Evolutionary conservation across 2,329 filamentous ascomycete genomes (phyloP).

Genomic region (Tolypocladium album): DNA sequence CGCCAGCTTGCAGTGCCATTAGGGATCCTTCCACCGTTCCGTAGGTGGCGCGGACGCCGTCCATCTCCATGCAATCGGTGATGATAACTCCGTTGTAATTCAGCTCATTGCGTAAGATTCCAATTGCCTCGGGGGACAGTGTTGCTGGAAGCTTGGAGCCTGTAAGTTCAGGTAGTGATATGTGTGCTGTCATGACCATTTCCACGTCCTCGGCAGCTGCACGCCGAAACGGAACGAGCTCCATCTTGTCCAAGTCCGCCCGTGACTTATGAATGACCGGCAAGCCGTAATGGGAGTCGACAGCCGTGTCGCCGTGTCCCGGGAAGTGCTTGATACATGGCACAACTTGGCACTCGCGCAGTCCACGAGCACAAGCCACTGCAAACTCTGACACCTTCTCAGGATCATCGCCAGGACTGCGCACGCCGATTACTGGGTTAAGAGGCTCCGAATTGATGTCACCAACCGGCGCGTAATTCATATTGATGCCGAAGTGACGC

Average conservation of each 20-base stretch:
- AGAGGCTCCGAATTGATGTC: slow-evolving; percentile 15
- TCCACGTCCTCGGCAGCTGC: slow-evolving; percentile 11
- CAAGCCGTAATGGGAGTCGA: slow-evolving; percentile 15
- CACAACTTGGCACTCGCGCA: slow-evolving; percentile 8
- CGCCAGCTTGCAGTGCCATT: slow-evolving; percentile 13
- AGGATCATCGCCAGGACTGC: slow-evolving; percentile 14
- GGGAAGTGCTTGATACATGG: slow-evolving; percentile 17
- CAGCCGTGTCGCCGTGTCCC: slow-evolving; percentile 14
- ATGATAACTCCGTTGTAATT: slow-evolving; percentile 12
- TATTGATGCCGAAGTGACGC: slow-evolving; percentile 15
- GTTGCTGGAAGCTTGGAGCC: slow-evolving; percentile 11
- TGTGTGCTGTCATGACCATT: slow-evolving; percentile 18
- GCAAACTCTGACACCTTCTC: slow-evolving; percentile 9
- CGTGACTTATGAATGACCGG: slow-evolving; percentile 13
- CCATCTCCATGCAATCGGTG: slow-evolving; percentile 17
- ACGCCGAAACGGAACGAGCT: slow-evolving; percentile 11
- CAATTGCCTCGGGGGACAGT: slow-evolving; percentile 11
- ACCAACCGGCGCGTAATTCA: slow-evolving; percentile 16
- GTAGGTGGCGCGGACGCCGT: slow-evolving; percentile 12
- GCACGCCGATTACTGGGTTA: slow-evolving; percentile 15
- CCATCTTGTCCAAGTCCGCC: slow-evolving; percentile 8
- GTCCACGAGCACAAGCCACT: slow-evolving; percentile 9
- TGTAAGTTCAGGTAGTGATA: slow-evolving; percentile 11
- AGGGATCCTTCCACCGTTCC: slow-evolving; percentile 13
- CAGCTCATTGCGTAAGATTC: slow-evolving; percentile 12